Evolutionary conservation across 108 stramenopile genomes (phyloP).

Genomic region (Nitzschia sp.): DNA sequence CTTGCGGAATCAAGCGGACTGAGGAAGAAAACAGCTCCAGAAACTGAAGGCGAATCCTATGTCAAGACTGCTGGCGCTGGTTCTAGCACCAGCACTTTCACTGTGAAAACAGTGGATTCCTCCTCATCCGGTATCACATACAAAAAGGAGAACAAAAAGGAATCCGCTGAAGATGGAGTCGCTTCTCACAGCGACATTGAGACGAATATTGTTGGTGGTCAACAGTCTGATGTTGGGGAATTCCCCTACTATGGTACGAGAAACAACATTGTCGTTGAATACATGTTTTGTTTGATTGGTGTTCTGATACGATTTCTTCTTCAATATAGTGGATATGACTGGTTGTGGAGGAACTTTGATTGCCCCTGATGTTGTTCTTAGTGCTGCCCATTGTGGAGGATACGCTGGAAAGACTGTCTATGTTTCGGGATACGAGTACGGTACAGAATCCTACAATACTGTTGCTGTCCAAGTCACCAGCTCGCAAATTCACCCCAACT

Average conservation of each 20-base stretch:
- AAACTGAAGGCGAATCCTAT: too few relatives aligned
- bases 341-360: conserved; percentile 22
- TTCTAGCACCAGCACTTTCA: neutral
- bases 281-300: neutral
- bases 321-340: conserved; percentile 7
- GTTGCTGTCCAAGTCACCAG: conserved; percentile 4
- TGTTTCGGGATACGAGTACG: conserved; percentile 6
- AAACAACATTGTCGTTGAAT: neutral
- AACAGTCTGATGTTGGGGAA: conserved; percentile 17
- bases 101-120: neutral
- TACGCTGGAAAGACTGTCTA: neutral
- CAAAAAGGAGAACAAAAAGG: conserved; percentile 3
- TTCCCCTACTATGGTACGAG: conserved; percentile 30
- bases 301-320: neutral
- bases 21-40: too few relatives aligned
- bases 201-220: conserved; percentile 32
- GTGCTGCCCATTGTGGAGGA: conserved; percentile 37
- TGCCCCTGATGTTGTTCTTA: conserved; percentile 13
- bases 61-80: too few relatives aligned
- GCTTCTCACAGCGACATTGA: neutral
- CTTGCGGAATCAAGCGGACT: too few relatives aligned
- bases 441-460: neutral
- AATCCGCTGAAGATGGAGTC: neutral
- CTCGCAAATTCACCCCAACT: conserved; percentile 30
- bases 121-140: neutral